Evolutionary conservation across 78 protist genomes (phyloP).

Genomic region (Dictyostelium intermedium): DNA sequence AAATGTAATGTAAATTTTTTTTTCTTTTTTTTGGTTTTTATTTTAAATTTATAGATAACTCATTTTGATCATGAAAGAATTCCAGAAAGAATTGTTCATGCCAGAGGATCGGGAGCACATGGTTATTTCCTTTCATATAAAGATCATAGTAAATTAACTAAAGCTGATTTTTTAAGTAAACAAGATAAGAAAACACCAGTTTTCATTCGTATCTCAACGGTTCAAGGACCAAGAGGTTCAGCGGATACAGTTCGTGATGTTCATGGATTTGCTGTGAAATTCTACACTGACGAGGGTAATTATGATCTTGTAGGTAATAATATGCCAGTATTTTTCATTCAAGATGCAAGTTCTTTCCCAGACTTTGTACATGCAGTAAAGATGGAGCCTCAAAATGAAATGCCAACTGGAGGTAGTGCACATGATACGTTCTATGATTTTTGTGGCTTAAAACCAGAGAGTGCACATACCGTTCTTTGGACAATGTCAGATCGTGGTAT

Average conservation of each 20-base stretch:
- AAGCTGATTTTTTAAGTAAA: background rate
- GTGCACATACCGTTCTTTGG: slow-evolving; percentile 60
- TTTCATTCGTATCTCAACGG: slow-evolving; percentile 79
- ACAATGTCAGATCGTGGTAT: slow-evolving; percentile 71
- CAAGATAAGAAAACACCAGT: slow-evolving; percentile 37
- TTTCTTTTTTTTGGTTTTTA: no score
- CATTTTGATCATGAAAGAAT: slow-evolving; percentile 72
- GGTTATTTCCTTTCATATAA: no score
- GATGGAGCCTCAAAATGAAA: slow-evolving; percentile 52
- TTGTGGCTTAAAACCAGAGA: slow-evolving; percentile 69
- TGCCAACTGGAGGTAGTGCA: slow-evolving; percentile 10
- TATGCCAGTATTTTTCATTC: slow-evolving; percentile 82
- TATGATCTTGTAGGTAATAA: slow-evolving; percentile 79
- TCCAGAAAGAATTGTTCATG: slow-evolving; percentile 67
- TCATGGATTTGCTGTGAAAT: slow-evolving; percentile 84
- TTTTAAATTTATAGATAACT: no score
- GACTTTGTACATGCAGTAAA: slow-evolving; percentile 88
- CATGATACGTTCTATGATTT: slow-evolving; percentile 80
- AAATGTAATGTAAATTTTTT: no score
- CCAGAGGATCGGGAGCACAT: slow-evolving; percentile 62
- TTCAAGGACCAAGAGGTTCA: slow-evolving; percentile 69
- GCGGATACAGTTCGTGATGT: slow-evolving; percentile 76
- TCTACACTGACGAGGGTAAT: slow-evolving; percentile 84
- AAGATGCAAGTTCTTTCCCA: slow-evolving; percentile 72
- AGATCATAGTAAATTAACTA: background rate